Conservation (phyloP, 768 basidiomycete species). For the Chalciporus pseudorubinellus region DNA sequence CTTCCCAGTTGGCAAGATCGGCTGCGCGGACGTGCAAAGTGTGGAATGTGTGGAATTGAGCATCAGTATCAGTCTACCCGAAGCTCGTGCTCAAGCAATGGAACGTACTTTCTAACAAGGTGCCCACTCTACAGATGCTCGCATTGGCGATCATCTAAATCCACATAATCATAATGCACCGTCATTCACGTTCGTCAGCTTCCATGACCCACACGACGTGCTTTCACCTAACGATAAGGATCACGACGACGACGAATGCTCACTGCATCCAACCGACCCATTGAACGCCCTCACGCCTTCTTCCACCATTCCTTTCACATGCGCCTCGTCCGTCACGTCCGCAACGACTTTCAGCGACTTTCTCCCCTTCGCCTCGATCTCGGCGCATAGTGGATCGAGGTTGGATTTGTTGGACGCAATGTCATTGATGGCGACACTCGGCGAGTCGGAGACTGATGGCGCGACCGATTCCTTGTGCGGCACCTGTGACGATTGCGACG, state of each 20-base stretch:
- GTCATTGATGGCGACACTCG: conserved; percentile 20
- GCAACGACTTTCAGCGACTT: conserved; percentile 21
- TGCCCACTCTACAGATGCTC: conserved; percentile 6
- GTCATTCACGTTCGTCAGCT: neutral
- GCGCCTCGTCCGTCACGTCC: conserved; percentile 40
- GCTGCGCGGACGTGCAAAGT: too few relatives aligned
- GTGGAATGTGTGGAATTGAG: neutral
- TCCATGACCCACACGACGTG: too few relatives aligned
- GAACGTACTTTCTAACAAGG: conserved; percentile 6
- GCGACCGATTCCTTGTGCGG: conserved; percentile 1
- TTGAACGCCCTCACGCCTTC: conserved; percentile 27
- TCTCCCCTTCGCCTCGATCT: conserved; percentile 24
- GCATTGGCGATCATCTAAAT: conserved; percentile 15
- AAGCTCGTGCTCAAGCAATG: neutral
- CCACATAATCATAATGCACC: neutral
- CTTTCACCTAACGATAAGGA: neutral
- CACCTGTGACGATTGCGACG: neutral
- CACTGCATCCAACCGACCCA: conserved; percentile 47
- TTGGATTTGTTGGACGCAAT: conserved; percentile 17
- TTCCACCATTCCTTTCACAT: conserved; percentile 42
- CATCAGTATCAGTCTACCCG: neutral
- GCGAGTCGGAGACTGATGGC: neutral
- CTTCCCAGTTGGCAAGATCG: conserved; percentile 22
- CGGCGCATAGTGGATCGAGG: conserved; percentile 21
- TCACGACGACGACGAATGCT: conserved; percentile 10